Conservation (phyloP, 2,329 filamentous ascomycete species). For the Esteya vermicola region DNA sequence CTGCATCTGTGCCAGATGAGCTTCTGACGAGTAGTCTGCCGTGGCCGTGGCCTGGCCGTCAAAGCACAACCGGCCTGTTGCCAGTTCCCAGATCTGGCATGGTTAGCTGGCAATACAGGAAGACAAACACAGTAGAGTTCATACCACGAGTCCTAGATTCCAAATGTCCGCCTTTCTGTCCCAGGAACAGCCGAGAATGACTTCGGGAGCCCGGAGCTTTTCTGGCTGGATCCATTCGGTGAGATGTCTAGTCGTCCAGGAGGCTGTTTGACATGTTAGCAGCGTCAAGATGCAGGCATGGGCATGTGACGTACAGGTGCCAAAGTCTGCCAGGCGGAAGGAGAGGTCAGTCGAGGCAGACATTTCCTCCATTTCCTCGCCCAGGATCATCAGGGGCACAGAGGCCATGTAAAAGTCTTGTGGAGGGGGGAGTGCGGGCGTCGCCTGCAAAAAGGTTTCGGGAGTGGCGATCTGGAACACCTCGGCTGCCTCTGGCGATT, state of each 20-base stretch:
- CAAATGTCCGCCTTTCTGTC: constrained; percentile 3
- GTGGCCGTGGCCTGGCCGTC: constrained; percentile 2
- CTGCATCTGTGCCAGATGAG: constrained; percentile 3
- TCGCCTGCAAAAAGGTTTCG: neutral
- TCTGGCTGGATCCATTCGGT: constrained; percentile 4
- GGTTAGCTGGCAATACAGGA: too few species aligned
- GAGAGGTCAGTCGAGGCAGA: neutral
- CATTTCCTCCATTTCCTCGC: neutral
- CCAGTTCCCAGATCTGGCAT: constrained; percentile 1
- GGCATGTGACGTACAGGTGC: neutral
- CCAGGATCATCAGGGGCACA: neutral
- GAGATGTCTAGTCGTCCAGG: neutral
- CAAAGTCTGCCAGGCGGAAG: constrained; percentile 2
- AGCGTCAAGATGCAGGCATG: neutral
- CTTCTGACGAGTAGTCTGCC: constrained; percentile 1
- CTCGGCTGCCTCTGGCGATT: neutral
- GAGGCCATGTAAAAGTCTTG: constrained; percentile 2
- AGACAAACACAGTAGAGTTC: neutral
- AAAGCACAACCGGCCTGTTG: constrained; percentile 3
- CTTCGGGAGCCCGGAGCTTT: constrained; percentile 2
- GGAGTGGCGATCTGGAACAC: neutral
- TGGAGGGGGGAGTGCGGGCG: neutral
- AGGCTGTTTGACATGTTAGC: neutral
- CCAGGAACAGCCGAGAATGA: neutral
- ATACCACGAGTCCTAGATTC: constrained; percentile 1